These are phyloP conservation scores for Monosporozyma unispora DNA, from an alignment of 805 yeast genomes.

Conservation along the genomic window DNA sequence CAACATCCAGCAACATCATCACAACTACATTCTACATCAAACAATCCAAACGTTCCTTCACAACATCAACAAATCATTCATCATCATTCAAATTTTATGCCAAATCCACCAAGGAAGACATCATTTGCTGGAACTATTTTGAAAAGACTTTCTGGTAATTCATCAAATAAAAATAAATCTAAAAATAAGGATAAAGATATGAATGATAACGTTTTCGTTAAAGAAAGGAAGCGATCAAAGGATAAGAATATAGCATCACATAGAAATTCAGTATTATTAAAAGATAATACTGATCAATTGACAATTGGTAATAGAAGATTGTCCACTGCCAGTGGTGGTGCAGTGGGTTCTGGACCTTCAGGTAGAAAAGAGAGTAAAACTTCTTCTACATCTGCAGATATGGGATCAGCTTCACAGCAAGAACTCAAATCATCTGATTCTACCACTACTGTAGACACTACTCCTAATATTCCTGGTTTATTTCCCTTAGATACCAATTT, in stretches of 20 bases:
- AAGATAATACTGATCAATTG: background rate
- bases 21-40: background rate
- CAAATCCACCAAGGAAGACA: slow-evolving; percentile 15
- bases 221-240: background rate
- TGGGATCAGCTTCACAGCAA: background rate
- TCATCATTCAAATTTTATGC: background rate
- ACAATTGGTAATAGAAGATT: background rate
- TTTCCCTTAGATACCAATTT: slow-evolving; percentile 25
- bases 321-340: background rate
- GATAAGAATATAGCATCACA: background rate
- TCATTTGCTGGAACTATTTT: slow-evolving; percentile 22
- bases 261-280: background rate
- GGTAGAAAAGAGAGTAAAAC: background rate
- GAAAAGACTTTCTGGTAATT: slow-evolving; percentile 16
- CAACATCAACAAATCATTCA: background rate
- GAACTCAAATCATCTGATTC: background rate
- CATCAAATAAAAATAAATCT: background rate
- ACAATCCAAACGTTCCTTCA: background rate
- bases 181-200: background rate
- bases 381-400: background rate
- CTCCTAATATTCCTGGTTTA: slow-evolving; percentile 2
- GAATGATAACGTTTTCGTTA: background rate
- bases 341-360: background rate
- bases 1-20: background rate
- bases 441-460: background rate